Base-by-base conservation (phyloP, 2,329 filamentous ascomycete species). In the Cercospora beticola region DNA sequence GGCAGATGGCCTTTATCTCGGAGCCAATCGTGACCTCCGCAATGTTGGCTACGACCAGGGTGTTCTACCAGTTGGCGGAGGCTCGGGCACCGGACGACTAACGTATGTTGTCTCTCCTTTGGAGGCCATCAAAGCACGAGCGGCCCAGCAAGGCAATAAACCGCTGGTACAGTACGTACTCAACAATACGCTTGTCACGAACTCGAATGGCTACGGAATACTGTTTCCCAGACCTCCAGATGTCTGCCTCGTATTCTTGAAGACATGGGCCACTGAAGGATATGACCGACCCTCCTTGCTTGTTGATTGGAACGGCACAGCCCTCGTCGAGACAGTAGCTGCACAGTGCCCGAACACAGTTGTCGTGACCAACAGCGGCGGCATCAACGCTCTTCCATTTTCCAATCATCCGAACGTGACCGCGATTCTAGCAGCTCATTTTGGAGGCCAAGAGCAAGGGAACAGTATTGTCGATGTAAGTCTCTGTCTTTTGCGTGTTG, bases 391-490 rank as follows among this genome's bases (percentile, higher is more conserved):
- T 12, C 66, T 84, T 26, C 78, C 80, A 10, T 83, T 78, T 74
- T 77, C 80, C 6, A 72, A 81, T 69, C 78, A 82, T 71, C 77
- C 79, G 21, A 83, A 82, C 69, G 89, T 94, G 71, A 93, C 93
- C 76, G 90, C 90, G 0, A 89, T 97, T 0, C 76, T 97, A 1
- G 86, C 94, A 62, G 92, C 92, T 21, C 92, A 97, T 74, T 83
- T 97, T 1, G 93, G 93, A 0, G 93, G 93, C 0, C 89, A 97
- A 76, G 93, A 97, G 78, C 93, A 91, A 43, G 94, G 94, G 4
- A 90, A 92, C 70, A 92, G 93, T 0, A 84, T 97, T 5, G 87
- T 87, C 1, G 92, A 96, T 73, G 58, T 65, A 58, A 52, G 63
- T 46, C 16, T 58, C 16, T 58, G 6, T 21, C 6, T 3, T 18